Conservation (phyloP, 2,329 filamentous ascomycete genomes). For the Neonectria punicea region DNA sequence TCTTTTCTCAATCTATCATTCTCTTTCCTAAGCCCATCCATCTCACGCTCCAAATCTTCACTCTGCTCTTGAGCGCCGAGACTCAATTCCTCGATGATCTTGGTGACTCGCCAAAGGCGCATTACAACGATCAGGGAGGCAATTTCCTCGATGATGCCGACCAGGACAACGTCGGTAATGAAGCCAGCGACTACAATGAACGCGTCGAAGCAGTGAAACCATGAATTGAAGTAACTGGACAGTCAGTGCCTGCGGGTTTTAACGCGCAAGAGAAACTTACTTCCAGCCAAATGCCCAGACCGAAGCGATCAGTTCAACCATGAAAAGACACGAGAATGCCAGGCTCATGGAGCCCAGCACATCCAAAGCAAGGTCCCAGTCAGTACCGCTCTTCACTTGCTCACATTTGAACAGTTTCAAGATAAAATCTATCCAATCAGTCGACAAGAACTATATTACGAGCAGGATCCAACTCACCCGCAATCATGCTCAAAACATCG, state of each 20-base stretch:
- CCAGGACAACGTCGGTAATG: constrained; percentile 68
- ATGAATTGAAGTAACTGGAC: constrained; percentile 64
- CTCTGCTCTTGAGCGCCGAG: constrained; percentile 71
- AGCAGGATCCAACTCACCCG: constrained; percentile 5
- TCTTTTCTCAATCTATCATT: constrained; percentile 42
- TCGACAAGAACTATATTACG: too few species aligned
- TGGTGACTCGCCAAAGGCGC: constrained; percentile 75
- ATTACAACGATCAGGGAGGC: constrained; percentile 74
- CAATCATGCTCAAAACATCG: constrained; percentile 28
- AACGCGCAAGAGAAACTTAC: constrained; percentile 53
- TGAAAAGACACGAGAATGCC: constrained; percentile 71
- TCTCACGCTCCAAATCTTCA: constrained; percentile 63
- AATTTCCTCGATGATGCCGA: constrained; percentile 70
- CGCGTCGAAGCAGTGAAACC: constrained; percentile 74
- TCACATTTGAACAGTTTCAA: constrained; percentile 25
- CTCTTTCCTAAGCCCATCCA: constrained; percentile 63
- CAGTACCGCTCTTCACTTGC: constrained; percentile 14
- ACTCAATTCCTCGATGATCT: constrained; percentile 76
- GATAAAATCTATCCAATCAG: constrained; percentile 20
- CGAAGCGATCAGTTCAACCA: constrained; percentile 68
- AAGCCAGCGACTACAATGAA: constrained; percentile 71
- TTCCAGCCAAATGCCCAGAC: constrained; percentile 69
- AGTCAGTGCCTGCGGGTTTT: constrained; percentile 15
- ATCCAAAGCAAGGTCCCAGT: constrained; percentile 23
- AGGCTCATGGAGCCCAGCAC: constrained; percentile 54